These are phyloP conservation scores for Thielaviopsis ethacetica DNA, from an alignment of 2,329 filamentous ascomycete species.

Conservation along the genomic window DNA sequence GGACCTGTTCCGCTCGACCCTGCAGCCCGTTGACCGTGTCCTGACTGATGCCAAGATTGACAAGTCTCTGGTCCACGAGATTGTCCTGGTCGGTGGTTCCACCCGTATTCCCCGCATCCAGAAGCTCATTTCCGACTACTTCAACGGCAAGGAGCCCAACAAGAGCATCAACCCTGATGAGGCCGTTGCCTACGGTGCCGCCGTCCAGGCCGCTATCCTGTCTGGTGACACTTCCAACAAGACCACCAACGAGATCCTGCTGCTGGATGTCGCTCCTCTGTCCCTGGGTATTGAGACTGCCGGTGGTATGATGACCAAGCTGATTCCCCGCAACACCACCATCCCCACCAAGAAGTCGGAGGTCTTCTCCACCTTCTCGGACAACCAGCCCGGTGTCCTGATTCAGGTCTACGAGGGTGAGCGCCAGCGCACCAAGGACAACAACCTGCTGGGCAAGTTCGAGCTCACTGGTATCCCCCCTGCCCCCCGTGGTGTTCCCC, in stretches of 20 bases:
- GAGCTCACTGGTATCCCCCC: conserved; percentile 92
- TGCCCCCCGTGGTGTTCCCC: conserved; percentile 86
- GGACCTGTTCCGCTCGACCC: conserved; percentile 87
- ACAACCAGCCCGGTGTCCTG: conserved; percentile 89
- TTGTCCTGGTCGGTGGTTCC: conserved; percentile 95
- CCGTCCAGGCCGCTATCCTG: conserved; percentile 96
- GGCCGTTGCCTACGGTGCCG: conserved; percentile 96
- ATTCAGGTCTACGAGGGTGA: conserved; percentile 96
- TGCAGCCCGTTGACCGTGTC: conserved; percentile 91
- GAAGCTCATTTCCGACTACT: conserved; percentile 98
- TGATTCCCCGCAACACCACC: conserved; percentile 85
- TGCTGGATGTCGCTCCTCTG: conserved; percentile 90
- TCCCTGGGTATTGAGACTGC: conserved; percentile 97
- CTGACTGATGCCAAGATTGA: conserved; percentile 80
- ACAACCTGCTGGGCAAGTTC: conserved; percentile 96
- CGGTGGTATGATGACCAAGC: conserved; percentile 92
- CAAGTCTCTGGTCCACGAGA: conserved; percentile 91
- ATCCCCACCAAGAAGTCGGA: conserved; percentile 95
- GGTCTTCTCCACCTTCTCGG: conserved; percentile 95
- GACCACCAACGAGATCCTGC: conserved; percentile 83
- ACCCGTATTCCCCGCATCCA: conserved; percentile 98
- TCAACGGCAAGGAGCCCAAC: conserved; percentile 99
- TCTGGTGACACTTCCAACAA: conserved; percentile 93
- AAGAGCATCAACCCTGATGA: conserved; percentile 99
- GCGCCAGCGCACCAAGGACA: conserved; percentile 86